A percentile compares a stretch with the other conserved stretches of the same genome.
Conservation (phyloP, 345 rosid species). For the Rhizophora mangle region DNA sequence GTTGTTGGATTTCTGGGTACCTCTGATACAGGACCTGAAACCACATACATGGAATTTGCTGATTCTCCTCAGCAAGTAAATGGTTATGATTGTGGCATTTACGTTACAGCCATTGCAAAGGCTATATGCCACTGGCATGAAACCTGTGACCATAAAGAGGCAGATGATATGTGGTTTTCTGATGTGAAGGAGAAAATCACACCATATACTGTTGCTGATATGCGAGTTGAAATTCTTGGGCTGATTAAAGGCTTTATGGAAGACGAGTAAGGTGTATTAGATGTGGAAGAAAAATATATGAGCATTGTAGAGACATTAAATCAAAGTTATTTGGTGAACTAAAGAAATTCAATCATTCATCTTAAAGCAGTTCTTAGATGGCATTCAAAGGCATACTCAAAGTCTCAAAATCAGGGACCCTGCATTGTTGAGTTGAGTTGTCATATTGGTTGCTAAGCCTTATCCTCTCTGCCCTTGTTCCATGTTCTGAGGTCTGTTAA, state of each 20-base stretch:
- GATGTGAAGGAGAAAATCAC: slow-evolving; percentile 55
- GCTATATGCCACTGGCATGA: slow-evolving; percentile 55
- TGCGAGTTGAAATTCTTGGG: slow-evolving; percentile 53
- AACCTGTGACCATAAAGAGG: slow-evolving; percentile 25
- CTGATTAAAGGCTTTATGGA: slow-evolving; percentile 51
- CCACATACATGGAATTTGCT: slow-evolving; percentile 36
- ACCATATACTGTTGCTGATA: slow-evolving; percentile 39
- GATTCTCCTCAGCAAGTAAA: slow-evolving; percentile 68
- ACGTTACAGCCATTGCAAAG: slow-evolving; percentile 53
- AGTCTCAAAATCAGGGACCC: too few species aligned
- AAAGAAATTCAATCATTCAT: too few species aligned
- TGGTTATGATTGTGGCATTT: slow-evolving; percentile 73
- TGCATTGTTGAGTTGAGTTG: too few species aligned
- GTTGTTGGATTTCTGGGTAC: slow-evolving; percentile 38
- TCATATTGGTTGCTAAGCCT: too few species aligned
- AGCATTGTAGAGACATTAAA: too few species aligned
- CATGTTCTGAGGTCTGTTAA: too few species aligned
- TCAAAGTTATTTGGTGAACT: too few species aligned
- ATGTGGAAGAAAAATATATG: too few species aligned
- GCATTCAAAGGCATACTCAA: too few species aligned
- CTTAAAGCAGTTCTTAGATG: too few species aligned
- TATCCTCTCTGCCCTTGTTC: too few species aligned
- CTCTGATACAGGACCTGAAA: slow-evolving; percentile 23
- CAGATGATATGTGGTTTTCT: slow-evolving; percentile 53
- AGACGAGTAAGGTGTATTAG: neutral